Conservation (phyloP, 257 asterid genomes). For the Jacaranda mimosifolia region DNA sequence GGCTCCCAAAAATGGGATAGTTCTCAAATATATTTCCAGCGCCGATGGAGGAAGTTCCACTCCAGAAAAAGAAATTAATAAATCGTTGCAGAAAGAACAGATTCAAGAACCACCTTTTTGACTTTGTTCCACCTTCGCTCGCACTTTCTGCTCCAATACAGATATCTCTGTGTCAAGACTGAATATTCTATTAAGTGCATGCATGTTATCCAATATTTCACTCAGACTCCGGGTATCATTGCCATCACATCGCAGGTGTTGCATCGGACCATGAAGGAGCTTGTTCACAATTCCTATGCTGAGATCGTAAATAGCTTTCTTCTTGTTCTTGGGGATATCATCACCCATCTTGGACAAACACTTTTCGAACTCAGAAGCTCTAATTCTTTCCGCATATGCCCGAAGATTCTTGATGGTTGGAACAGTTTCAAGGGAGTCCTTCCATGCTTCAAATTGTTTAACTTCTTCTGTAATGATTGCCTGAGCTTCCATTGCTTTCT, state of each 20-base stretch:
- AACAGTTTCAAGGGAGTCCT: constrained; percentile 84
- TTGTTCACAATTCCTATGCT: constrained; percentile 78
- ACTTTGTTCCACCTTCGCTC: constrained; percentile 65
- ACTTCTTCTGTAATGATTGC: constrained; percentile 75
- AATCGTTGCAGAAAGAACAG: background rate
- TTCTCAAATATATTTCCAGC: background rate
- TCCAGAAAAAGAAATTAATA: constrained; percentile 31
- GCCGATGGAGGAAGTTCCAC: constrained; percentile 35
- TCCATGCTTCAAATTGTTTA: constrained; percentile 81
- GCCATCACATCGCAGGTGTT: constrained; percentile 82
- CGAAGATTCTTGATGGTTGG: constrained; percentile 91
- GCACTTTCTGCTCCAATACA: constrained; percentile 72
- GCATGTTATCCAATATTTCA: constrained; percentile 79
- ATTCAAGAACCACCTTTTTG: constrained; percentile 52
- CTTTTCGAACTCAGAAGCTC: constrained; percentile 83
- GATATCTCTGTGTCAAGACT: constrained; percentile 73
- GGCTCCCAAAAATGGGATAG: constrained; percentile 32
- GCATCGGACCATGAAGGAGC: constrained; percentile 93
- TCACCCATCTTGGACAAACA: constrained; percentile 79
- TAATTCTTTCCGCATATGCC: constrained; percentile 84
- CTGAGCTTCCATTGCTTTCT: constrained; percentile 82
- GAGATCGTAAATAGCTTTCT: constrained; percentile 80
- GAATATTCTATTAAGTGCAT: constrained; percentile 81
- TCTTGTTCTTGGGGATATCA: constrained; percentile 60
- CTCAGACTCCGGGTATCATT: constrained; percentile 54